phyloP scores from a whole-genome alignment of 345 rosid species.

The Pistacia vera region DNA sequence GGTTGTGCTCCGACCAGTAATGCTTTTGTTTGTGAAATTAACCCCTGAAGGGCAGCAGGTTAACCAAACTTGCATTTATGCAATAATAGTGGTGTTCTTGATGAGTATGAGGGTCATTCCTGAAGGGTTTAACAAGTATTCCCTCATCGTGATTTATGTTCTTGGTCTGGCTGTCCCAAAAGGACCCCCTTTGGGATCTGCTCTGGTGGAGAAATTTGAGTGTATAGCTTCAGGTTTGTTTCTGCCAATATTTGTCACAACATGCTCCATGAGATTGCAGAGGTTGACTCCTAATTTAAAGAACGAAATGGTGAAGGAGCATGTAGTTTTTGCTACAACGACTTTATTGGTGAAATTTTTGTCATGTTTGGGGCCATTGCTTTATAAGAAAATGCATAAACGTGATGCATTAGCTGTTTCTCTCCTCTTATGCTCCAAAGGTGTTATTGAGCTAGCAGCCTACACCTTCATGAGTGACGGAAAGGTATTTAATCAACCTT shows the following conservation, averaged over 20 bases:
- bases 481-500: neutral
- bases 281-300: neutral
- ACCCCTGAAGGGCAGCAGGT: constrained; percentile 3
- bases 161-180: constrained; percentile 24
- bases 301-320: neutral
- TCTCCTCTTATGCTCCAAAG: neutral
- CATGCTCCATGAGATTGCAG: constrained; percentile 25
- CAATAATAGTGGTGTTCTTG: neutral
- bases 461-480: neutral
- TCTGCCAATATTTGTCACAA: constrained; percentile 23
- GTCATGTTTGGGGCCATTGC: neutral
- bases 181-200: constrained; percentile 34
- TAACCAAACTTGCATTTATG: neutral
- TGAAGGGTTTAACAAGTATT: neutral
- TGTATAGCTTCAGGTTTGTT: constrained; percentile 10
- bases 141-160: constrained; percentile 11
- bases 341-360: neutral
- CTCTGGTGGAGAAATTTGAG: constrained; percentile 29
- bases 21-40: neutral
- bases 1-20: neutral
- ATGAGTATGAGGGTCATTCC: neutral
- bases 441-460: neutral
- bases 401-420: neutral
- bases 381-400: constrained; percentile 17
- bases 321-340: neutral